These are phyloP conservation scores for Circinella umbellata DNA, from an alignment of 371 early-diverging fungal genomes.

Conservation along the genomic window DNA sequence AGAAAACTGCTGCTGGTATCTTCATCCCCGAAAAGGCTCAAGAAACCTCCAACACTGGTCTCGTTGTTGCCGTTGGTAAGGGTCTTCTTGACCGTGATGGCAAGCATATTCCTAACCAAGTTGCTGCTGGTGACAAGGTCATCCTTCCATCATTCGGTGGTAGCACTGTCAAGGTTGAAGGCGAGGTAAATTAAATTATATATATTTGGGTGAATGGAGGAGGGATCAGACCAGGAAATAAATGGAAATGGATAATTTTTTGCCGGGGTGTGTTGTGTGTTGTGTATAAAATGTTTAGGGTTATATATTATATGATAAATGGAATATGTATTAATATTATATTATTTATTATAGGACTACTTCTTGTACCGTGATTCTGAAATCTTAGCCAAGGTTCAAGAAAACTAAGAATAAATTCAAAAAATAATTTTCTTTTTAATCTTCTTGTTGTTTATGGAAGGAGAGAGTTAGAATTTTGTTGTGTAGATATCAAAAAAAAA, in stretches of 20 bases:
- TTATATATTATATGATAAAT: neutral
- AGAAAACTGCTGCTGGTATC: conserved; percentile 96
- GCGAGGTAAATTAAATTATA: conserved; percentile 60
- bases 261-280: neutral
- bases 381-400: conserved; percentile 86
- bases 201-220: too few relatives aligned
- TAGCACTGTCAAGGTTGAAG: conserved; percentile 85
- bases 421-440: neutral
- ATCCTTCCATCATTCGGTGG: conserved; percentile 96
- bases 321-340: neutral
- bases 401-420: conserved; percentile 26
- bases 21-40: conserved; percentile 98
- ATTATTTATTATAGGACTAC: conserved; percentile 54
- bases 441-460: neutral
- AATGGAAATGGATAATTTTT: too few relatives aligned
- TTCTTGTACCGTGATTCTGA: conserved; percentile 89
- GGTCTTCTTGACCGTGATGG: conserved; percentile 91
- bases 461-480: neutral
- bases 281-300: too few relatives aligned
- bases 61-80: conserved; percentile 94
- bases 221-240: too few relatives aligned
- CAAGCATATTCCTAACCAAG: conserved; percentile 76
- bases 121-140: conserved; percentile 92
- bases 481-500: neutral
- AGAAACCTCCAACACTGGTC: conserved; percentile 91